These are phyloP conservation scores for Pseudogymnoascus sp. DNA, from an alignment of 2,329 filamentous ascomycete genomes.

Conservation along the genomic window DNA sequence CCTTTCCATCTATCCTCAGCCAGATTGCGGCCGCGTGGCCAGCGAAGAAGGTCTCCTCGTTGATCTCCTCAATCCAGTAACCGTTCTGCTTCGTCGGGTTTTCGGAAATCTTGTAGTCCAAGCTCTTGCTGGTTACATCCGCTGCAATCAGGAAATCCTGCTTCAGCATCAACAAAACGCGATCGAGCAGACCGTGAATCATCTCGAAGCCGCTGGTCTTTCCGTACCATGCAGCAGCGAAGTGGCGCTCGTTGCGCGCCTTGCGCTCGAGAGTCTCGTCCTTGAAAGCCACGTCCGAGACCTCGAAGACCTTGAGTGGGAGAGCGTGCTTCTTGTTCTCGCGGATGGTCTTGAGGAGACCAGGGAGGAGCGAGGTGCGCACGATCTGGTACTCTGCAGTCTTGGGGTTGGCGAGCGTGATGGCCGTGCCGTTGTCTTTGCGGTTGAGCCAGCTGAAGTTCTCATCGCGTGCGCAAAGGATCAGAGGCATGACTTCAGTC, in stretches of 20 bases:
- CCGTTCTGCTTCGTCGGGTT: constrained; percentile 55
- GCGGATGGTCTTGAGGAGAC: constrained; percentile 84
- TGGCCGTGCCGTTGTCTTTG: constrained; percentile 76
- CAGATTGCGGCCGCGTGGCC: constrained; percentile 84
- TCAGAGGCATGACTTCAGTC: constrained; percentile 92
- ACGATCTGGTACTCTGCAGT: constrained; percentile 90
- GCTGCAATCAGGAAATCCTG: constrained; percentile 71
- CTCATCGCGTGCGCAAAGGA: constrained; percentile 95
- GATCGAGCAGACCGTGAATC: constrained; percentile 88
- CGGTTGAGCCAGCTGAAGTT: constrained; percentile 95
- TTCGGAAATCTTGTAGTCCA: constrained; percentile 46
- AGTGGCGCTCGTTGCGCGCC: constrained; percentile 87
- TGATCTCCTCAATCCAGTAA: constrained; percentile 92
- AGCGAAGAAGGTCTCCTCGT: constrained; percentile 84
- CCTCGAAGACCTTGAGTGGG: constrained; percentile 89
- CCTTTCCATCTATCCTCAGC: constrained; percentile 65
- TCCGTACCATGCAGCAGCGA: constrained; percentile 91
- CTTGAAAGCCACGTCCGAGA: constrained; percentile 86
- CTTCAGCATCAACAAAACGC: constrained; percentile 85
- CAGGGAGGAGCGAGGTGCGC: constrained; percentile 76
- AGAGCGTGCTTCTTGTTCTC: constrained; percentile 87
- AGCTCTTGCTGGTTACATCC: constrained; percentile 44
- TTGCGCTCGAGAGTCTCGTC: constrained; percentile 74
- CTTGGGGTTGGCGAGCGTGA: constrained; percentile 87
- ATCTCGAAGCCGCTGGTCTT: constrained; percentile 92